A percentile compares a stretch with the other conserved stretches of the same genome.
Evolutionary conservation across 2,329 filamentous ascomycete genomes (phyloP).

Genomic region (Ophiocordyceps camponoti-leonardi): DNA sequence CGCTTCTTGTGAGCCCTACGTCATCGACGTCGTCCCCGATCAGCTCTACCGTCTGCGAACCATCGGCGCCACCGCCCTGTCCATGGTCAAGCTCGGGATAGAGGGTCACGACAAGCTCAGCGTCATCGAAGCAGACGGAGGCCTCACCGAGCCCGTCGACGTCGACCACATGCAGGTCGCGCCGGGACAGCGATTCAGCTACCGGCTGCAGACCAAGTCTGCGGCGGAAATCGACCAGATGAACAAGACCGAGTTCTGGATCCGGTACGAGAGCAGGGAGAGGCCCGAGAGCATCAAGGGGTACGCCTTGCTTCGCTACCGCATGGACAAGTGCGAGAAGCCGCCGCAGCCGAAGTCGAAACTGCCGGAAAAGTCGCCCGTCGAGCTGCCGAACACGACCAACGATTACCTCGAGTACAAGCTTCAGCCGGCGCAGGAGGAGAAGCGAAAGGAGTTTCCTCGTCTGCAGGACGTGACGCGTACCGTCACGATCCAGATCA

Average conservation of each 20-base stretch:
- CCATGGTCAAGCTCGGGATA: slow-evolving; percentile 33
- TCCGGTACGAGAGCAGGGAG: slow-evolving; percentile 33
- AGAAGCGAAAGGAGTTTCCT: slow-evolving; percentile 13
- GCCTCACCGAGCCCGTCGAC: slow-evolving; percentile 29
- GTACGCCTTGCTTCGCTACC: slow-evolving; percentile 1
- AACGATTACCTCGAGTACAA: slow-evolving; percentile 28
- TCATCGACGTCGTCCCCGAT: slow-evolving; percentile 40
- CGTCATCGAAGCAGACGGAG: slow-evolving; percentile 42
- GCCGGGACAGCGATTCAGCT: slow-evolving; percentile 42
- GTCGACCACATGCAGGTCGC: slow-evolving; percentile 35
- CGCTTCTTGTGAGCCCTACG: slow-evolving; percentile 16
- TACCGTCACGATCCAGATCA: slow-evolving; percentile 27
- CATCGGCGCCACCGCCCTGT: slow-evolving; percentile 39
- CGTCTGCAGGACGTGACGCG: slow-evolving; percentile 29
- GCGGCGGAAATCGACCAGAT: slow-evolving; percentile 18
- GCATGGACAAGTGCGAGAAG: background rate
- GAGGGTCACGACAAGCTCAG: slow-evolving; percentile 36
- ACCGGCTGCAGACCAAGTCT: slow-evolving; percentile 35
- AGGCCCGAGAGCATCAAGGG: slow-evolving; percentile 16
- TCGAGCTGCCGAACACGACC: slow-evolving; percentile 16
- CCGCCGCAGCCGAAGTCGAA: background rate
- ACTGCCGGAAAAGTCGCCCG: slow-evolving; percentile 3
- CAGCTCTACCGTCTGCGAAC: slow-evolving; percentile 45
- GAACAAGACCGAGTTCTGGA: slow-evolving; percentile 20
- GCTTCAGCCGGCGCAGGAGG: slow-evolving; percentile 16